A percentile compares a stretch with the other conserved stretches of the same genome.
Conservation (phyloP, 495 filamentous ascomycete species). For the Glarea lozoyensis region DNA sequence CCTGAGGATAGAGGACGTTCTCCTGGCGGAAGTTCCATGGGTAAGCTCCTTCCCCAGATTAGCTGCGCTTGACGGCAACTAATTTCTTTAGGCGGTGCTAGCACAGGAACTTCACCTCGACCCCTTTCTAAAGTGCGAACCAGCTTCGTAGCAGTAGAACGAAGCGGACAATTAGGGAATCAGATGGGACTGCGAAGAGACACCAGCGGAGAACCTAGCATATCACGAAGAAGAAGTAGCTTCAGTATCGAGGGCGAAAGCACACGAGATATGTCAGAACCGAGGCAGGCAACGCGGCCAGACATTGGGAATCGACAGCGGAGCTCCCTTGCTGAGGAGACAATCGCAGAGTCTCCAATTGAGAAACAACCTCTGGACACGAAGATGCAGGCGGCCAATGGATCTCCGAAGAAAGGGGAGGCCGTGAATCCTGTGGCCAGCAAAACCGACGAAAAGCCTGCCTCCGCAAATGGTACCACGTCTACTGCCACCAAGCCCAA, state of each 20-base stretch:
- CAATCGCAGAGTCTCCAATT: slow-evolving; percentile 16
- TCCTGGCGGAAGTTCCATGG: slow-evolving; percentile 16
- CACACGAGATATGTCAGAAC: slow-evolving; percentile 10
- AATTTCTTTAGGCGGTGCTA: slow-evolving; percentile 8
- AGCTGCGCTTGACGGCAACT: slow-evolving; percentile 1
- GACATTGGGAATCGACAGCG: slow-evolving; percentile 12
- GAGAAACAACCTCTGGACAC: slow-evolving; percentile 17
- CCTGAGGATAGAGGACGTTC: slow-evolving; percentile 47
- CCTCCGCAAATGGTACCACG: slow-evolving; percentile 16
- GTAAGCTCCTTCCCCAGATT: slow-evolving; percentile 11
- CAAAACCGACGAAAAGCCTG: slow-evolving; percentile 11
- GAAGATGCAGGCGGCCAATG: slow-evolving; percentile 1
- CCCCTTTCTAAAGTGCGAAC: slow-evolving; percentile 73
- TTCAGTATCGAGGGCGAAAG: slow-evolving; percentile 19
- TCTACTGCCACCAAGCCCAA: slow-evolving; percentile 20
- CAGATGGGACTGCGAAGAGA: slow-evolving; percentile 19
- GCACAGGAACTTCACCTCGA: slow-evolving; percentile 34
- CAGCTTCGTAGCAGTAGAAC: slow-evolving; percentile 75
- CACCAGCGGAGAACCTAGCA: slow-evolving; percentile 16
- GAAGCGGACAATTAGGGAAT: slow-evolving; percentile 41
- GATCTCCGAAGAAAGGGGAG: slow-evolving; percentile 1
- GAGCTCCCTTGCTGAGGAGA: slow-evolving; percentile 8
- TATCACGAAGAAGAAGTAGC: slow-evolving; percentile 16
- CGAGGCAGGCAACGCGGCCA: slow-evolving; percentile 9
- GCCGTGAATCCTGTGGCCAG: neutral